Conservation (phyloP, 2,329 filamentous ascomycete genomes). For the Hypoxylon sp. region DNA sequence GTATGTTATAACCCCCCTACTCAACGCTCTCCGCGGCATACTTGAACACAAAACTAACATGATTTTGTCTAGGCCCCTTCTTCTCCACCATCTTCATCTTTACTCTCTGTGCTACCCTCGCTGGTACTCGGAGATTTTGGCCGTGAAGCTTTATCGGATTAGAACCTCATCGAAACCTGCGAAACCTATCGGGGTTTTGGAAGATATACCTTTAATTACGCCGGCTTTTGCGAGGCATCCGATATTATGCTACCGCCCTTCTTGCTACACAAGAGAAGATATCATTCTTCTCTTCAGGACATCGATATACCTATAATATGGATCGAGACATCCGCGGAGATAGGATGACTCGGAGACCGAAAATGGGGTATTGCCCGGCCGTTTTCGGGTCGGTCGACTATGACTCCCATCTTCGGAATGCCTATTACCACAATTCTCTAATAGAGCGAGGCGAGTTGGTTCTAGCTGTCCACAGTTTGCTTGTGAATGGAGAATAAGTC, state of each 20-base stretch:
- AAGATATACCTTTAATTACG: neutral
- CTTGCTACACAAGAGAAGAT: neutral
- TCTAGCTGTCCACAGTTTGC: neutral
- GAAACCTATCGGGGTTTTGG: neutral
- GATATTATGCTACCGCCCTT: neutral
- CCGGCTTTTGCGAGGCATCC: neutral
- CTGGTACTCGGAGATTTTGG: constrained; percentile 56
- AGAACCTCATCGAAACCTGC: neutral
- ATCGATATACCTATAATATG: neutral
- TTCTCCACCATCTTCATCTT: constrained; percentile 66
- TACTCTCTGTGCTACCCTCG: constrained; percentile 62
- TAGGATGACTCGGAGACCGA: neutral
- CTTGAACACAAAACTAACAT: constrained; percentile 47
- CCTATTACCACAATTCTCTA: neutral
- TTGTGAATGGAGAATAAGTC: neutral
- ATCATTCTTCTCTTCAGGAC: neutral
- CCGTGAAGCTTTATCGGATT: constrained; percentile 54
- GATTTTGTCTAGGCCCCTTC: constrained; percentile 50
- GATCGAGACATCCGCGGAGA: neutral
- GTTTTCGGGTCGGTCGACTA: neutral
- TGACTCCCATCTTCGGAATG: neutral
- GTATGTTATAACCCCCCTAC: constrained; percentile 47
- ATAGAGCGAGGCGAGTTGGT: neutral
- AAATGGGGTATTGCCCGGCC: neutral
- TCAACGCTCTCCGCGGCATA: neutral